A percentile compares a stretch with the other conserved stretches of the same genome.
phyloP scores from a whole-genome alignment of 371 early-diverging fungal genomes.

The Mucor irregularis region DNA sequence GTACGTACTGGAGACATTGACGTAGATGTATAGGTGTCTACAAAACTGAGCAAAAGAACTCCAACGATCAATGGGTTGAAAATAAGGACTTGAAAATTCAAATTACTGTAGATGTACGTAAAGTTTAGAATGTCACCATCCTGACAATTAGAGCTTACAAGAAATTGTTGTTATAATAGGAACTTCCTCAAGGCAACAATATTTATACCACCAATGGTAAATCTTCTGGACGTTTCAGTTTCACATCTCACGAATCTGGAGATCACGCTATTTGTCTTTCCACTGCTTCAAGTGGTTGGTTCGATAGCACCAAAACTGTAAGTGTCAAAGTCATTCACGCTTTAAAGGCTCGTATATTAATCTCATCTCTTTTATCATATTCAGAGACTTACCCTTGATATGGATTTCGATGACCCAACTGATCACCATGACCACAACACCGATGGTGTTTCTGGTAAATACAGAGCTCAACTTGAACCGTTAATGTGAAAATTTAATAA shows the following conservation, averaged over 20 bases:
- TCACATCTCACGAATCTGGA: slow-evolving; percentile 85
- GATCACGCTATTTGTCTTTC: slow-evolving; percentile 89
- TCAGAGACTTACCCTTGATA: slow-evolving; percentile 67
- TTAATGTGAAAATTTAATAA: background rate
- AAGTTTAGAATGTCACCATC: slow-evolving; percentile 1
- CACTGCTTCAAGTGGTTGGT: slow-evolving; percentile 62
- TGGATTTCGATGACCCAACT: slow-evolving; percentile 74
- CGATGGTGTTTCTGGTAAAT: slow-evolving; percentile 55
- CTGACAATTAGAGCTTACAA: background rate
- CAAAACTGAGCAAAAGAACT: slow-evolving; percentile 82
- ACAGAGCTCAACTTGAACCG: background rate
- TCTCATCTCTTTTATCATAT: slow-evolving; percentile 34
- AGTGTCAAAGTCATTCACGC: slow-evolving; percentile 21
- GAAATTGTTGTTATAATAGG: slow-evolving; percentile 35
- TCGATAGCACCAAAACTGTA: slow-evolving; percentile 56
- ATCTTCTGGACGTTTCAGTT: slow-evolving; percentile 79
- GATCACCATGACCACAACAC: slow-evolving; percentile 62
- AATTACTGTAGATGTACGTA: slow-evolving; percentile 74
- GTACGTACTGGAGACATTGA: background rate
- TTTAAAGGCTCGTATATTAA: slow-evolving; percentile 50
- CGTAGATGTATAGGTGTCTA: slow-evolving; percentile 62
- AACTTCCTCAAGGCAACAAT: slow-evolving; percentile 55
- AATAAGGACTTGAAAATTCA: slow-evolving; percentile 70
- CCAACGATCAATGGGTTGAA: slow-evolving; percentile 68
- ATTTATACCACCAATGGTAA: slow-evolving; percentile 76